Conservation (phyloP, 2,329 filamentous ascomycete species). For the Paracoccidioides brasiliensis region DNA sequence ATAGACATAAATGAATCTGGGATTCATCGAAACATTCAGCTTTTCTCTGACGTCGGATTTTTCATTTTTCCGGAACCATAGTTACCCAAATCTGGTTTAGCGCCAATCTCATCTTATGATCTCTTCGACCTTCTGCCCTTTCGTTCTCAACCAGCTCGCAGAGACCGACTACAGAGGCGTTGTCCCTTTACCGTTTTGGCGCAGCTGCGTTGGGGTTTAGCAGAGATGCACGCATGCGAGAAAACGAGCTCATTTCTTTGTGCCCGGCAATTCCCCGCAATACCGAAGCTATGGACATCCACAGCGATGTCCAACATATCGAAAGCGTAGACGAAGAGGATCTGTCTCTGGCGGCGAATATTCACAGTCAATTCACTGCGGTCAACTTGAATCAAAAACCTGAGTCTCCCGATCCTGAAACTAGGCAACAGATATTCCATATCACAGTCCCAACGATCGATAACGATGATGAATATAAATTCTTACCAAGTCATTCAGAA, state of each 20-base stretch:
- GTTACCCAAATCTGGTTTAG: conserved; percentile 1
- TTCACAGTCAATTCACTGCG: conserved; percentile 10
- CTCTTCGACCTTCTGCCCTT: background rate
- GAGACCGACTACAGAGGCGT: background rate
- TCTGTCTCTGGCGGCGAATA: conserved; percentile 2
- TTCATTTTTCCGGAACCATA: background rate
- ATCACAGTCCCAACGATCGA: conserved; percentile 10
- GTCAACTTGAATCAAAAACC: conserved; percentile 1
- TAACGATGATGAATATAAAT: conserved; percentile 10
- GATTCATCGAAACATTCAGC: no score
- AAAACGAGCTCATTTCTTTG: no score
- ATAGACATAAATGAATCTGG: no score
- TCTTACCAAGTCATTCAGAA: conserved; percentile 9
- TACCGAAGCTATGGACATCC: background rate
- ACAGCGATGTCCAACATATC: background rate
- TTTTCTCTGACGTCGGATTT: no score
- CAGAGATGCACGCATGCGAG: background rate
- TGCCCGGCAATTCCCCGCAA: background rate
- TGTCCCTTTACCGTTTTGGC: background rate
- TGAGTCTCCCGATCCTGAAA: background rate
- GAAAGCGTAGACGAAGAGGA: conserved; percentile 1
- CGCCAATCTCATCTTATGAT: background rate
- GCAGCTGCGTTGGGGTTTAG: background rate
- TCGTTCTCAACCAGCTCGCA: background rate
- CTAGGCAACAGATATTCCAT: background rate